A percentile compares a stretch with the other conserved stretches of the same genome.
Evolutionary conservation across 345 rosid species (phyloP).

Genomic region (Aegle marmelos): DNA sequence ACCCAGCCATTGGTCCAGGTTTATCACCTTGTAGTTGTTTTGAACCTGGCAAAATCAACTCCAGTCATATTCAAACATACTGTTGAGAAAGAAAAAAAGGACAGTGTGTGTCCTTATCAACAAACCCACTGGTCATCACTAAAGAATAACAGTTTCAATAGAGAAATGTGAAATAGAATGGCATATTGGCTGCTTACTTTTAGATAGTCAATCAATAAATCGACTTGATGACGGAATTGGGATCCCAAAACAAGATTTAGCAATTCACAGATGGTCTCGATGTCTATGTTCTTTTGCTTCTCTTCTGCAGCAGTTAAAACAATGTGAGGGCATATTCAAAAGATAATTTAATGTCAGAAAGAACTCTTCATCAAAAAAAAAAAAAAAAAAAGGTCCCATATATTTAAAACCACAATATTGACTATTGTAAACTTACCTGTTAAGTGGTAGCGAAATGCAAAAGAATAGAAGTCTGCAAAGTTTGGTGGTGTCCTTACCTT

Average conservation of each 20-base stretch:
- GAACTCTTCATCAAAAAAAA: not conserved
- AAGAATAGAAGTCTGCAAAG: constrained; percentile 41
- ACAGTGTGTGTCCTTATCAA: not conserved
- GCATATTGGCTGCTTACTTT: constrained; percentile 27
- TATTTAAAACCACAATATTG: constrained; percentile 1
- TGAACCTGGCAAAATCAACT: constrained; percentile 38
- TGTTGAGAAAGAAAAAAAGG: not conserved
- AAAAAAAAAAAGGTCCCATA: not conserved
- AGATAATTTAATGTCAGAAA: not conserved
- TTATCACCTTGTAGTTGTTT: constrained; percentile 51
- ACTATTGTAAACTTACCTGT: constrained; percentile 34
- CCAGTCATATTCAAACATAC: not conserved
- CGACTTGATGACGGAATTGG: constrained; percentile 33
- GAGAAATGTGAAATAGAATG: not conserved
- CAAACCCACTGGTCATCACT: not conserved
- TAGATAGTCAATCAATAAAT: constrained; percentile 40
- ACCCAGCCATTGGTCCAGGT: constrained; percentile 50
- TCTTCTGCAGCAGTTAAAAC: constrained; percentile 41
- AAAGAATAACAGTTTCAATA: not conserved
- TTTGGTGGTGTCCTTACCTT: constrained; percentile 32
- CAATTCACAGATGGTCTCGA: constrained; percentile 50
- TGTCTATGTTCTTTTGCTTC: constrained; percentile 48
- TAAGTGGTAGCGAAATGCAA: constrained; percentile 48
- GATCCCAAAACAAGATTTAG: constrained; percentile 43
- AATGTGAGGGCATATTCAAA: not conserved